Conservation (phyloP, 108 stramenopile species). For the Skeletonema grethae region DNA sequence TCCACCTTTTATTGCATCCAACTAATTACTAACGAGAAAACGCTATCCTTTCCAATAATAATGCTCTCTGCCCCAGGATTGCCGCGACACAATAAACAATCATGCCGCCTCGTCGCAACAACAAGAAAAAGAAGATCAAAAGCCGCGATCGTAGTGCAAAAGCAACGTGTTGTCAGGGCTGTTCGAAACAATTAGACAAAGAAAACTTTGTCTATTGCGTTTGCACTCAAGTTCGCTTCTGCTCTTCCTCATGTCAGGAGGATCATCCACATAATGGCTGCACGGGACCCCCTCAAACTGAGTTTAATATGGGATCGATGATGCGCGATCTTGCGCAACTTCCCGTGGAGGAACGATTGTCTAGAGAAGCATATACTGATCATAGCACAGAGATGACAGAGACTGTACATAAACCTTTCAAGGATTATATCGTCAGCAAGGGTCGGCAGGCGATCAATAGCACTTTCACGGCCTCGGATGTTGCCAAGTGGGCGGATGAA, state of each 20-base stretch:
- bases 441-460: not conserved
- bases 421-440: not conserved
- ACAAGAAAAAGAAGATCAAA: not conserved
- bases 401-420: not conserved
- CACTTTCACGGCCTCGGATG: not conserved
- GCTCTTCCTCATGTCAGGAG: not conserved
- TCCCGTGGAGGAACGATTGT: not conserved
- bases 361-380: not conserved
- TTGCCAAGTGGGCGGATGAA: constrained; percentile 3
- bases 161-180: not conserved
- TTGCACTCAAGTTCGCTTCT: constrained; percentile 4
- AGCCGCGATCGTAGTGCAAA: not conserved
- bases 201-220: not conserved
- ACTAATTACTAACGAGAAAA: no score
- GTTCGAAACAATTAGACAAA: not conserved
- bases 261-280: not conserved
- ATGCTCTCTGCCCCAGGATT: no score
- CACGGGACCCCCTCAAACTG: not conserved
- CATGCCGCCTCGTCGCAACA: not conserved
- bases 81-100: not conserved
- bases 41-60: no score
- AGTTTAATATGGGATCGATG: not conserved
- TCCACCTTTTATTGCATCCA: no score
- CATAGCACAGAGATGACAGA: not conserved
- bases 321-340: not conserved